Percentiles rank a stretch among this genome's conserved stretches.
Evolutionary conservation across 495 filamentous ascomycete genomes (phyloP).

Genomic region (Acidomyces sp.): DNA sequence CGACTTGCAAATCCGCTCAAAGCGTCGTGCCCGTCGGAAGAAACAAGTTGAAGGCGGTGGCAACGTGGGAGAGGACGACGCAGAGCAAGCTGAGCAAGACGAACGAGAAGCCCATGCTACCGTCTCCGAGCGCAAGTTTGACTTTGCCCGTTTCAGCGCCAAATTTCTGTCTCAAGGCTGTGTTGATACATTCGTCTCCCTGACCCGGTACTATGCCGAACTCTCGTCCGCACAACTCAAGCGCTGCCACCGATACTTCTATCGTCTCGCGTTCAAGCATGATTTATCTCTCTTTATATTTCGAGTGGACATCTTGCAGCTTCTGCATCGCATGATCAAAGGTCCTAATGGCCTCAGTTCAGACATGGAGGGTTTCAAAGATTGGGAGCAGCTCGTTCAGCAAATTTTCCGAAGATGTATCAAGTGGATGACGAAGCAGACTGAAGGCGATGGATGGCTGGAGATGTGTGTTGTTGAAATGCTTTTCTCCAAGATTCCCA

Average conservation of each 20-base stretch:
- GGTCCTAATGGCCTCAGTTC: constrained; percentile 66
- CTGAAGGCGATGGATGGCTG: constrained; percentile 31
- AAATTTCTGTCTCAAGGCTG: constrained; percentile 75
- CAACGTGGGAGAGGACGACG: constrained; percentile 31
- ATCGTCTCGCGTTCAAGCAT: constrained; percentile 87
- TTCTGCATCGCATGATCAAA: constrained; percentile 87
- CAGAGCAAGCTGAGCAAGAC: constrained; percentile 36
- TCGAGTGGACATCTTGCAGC: constrained; percentile 74
- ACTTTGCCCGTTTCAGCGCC: constrained; percentile 70
- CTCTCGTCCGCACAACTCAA: constrained; percentile 74
- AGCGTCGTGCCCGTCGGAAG: constrained; percentile 52
- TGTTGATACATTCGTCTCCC: constrained; percentile 75
- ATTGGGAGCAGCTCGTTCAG: constrained; percentile 82
- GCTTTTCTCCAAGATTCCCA: constrained; percentile 83
- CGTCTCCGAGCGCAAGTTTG: constrained; percentile 77
- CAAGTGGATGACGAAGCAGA: constrained; percentile 60
- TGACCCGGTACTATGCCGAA: constrained; percentile 69
- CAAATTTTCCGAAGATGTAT: constrained; percentile 48
- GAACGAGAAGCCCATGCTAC: constrained; percentile 48
- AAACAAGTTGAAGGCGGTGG: constrained; percentile 37
- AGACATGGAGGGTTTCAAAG: constrained; percentile 47
- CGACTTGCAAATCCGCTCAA: constrained; percentile 81
- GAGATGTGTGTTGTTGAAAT: constrained; percentile 67
- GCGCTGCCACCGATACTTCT: constrained; percentile 87
- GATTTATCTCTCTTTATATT: constrained; percentile 80